A percentile compares a stretch with the other conserved stretches of the same genome.
These are phyloP conservation scores for Syzygium aqueum DNA, from an alignment of 345 rosid genomes.

Conservation along the genomic window DNA sequence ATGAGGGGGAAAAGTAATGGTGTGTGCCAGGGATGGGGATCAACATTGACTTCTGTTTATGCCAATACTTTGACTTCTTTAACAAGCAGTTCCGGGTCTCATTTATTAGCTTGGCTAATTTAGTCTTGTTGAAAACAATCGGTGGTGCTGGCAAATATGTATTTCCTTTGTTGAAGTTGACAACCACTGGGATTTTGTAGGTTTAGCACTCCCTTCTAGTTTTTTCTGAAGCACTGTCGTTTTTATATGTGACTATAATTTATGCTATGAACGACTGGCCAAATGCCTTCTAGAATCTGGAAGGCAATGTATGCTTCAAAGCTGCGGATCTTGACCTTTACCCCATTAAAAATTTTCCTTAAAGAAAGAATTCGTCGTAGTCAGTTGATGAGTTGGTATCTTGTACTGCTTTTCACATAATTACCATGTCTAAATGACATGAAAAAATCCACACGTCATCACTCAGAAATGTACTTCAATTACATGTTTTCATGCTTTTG, in stretches of 20 bases:
- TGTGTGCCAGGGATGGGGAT: background rate
- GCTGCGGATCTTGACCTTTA: background rate
- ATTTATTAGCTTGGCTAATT: background rate
- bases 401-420: background rate
- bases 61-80: background rate
- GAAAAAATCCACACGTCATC: background rate
- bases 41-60: background rate
- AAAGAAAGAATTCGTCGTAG: background rate
- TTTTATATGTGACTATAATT: background rate
- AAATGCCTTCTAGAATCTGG: background rate
- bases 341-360: background rate
- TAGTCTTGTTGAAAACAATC: rapidly evolving
- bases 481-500: background rate
- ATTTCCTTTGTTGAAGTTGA: background rate
- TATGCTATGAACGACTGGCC: background rate
- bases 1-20: background rate
- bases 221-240: background rate
- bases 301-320: background rate
- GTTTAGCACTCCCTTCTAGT: background rate
- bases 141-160: background rate
- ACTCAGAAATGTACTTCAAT: background rate
- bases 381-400: background rate
- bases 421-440: background rate
- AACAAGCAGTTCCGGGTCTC: background rate
- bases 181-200: background rate